Conservation (phyloP, 208 protist species). For the Dictyostelium gargantuum region DNA sequence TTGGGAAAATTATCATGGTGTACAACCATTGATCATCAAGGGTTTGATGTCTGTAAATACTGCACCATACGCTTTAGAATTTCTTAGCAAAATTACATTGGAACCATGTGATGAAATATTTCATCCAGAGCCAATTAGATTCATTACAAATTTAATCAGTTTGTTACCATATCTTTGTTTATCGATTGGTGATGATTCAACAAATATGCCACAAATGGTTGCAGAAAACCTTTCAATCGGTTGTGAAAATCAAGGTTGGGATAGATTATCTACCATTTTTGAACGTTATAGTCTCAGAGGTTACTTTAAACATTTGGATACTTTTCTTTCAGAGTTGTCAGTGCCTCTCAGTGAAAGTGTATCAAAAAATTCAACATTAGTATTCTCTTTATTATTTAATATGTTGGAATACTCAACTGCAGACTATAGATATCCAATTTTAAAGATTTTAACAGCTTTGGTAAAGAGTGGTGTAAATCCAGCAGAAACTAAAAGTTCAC, state of each 20-base stretch:
- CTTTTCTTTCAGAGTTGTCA: neutral
- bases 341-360: neutral
- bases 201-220: neutral
- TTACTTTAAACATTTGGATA: conserved; percentile 25
- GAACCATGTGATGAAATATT: conserved; percentile 65
- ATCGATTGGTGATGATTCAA: neutral
- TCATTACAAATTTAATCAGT: conserved; percentile 29
- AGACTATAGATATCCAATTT: conserved; percentile 41
- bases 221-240: neutral
- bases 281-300: neutral
- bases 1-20: conserved; percentile 33
- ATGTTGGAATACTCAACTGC: conserved; percentile 17
- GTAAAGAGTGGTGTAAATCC: conserved; percentile 51
- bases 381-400: conserved; percentile 42
- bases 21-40: conserved; percentile 43
- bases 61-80: neutral
- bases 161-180: conserved; percentile 30
- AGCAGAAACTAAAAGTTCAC: neutral
- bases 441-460: neutral
- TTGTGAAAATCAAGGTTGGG: neutral
- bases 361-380: neutral
- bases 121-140: conserved; percentile 45
- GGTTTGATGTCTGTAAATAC: conserved; percentile 22
- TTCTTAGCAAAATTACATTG: neutral
- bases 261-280: neutral